Evolutionary conservation across 768 basidiomycete genomes (phyloP), one percentile per base, ranked within the genome.

Genomic region (Dacryopinax spathularia): DNA sequence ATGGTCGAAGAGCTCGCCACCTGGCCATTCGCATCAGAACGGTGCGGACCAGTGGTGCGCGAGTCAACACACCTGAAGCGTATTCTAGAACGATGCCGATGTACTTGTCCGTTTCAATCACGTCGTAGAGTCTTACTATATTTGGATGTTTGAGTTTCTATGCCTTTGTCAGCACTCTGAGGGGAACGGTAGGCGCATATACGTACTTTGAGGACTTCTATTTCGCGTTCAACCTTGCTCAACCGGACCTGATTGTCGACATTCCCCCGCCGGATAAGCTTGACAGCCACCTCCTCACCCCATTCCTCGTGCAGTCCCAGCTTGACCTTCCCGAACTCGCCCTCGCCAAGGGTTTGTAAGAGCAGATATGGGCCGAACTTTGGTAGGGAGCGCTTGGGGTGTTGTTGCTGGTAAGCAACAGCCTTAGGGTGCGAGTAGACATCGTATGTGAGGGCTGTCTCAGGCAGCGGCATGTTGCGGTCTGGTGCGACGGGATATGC

Each of bases 21-120:
- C 77, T 76, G 65, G 15, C 10, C 25, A 33, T 36, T n/a, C 20
- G 9, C 7, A 16, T 7, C 2, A 16, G 39, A 15, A 22, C 18
- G 33, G 10, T 44, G 48, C 13, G 36, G 39, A 13, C 10, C 36
- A 60, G n/a, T 33, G n/a, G 27, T 34, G 36, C 25, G 44, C 64
- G 63, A 27, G 36, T 20, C 9, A 33, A 66, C 74, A 66, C 44
- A 76, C 96, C 96, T 0, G 91, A 93, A 34, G 96, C 96, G 70
- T 95, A 98, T 74, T 98, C 96, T 66, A 99, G 84, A 69, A 99
- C 95, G 72, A 99, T 99, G 35, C 96, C 96, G 70, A 99, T 98
- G 76, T 98, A 98, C 75, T 96, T 97, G 79, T 98, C 96, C 0
- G 96, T 98, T 74, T 98, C 94, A 68, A 99, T 96, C 22, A 98